Base-by-base conservation (phyloP, 768 basidiomycete species). In the Mycena vulgaris region DNA sequence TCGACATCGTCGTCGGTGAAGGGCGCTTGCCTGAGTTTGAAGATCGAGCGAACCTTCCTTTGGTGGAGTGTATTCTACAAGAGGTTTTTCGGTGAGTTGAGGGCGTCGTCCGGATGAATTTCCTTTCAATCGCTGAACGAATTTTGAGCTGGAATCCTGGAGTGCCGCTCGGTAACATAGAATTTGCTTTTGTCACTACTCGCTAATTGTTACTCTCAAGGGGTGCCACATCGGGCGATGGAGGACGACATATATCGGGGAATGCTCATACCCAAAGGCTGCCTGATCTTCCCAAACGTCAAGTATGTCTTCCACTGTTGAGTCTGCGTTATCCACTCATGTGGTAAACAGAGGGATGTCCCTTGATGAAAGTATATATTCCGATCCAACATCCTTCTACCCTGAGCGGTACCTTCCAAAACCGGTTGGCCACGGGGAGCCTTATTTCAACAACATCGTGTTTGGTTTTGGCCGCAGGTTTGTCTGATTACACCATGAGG, bases 181-280 rank as follows among this genome's bases (percentile, higher is more conserved):
- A 57, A 17, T 9, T 10, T 13, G 11, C 42, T 40, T n/a, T 23
- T 5, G 8, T n/a, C 21, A 8, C 8, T 25, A 23, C 25, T 40
- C 25, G 40, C 64, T 40, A 42, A 64, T 33, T 8, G 14, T 3
- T 42, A 10, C 47, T 69, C 25, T 52, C 52, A 51, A 78, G 83
- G 78, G 30, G 37, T 81, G 7, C 80, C 79, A 16, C 83, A 82
- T 66, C 61, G 71, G 16, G 70, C 74, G 6, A 73, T 63, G 9
- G 76, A 79, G 19, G 82, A 83, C 21, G 82, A 83, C 62, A 66
- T 78, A 2, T 84, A 84, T 62, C 59, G 74, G 4, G 82, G 82
- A 3, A 79, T 82, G 66, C 59, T 75, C 66, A 84, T 84, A 33
- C 83, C 82, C 3, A 78, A 75, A 42, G 77, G 75, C 19, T 47